Conservation (phyloP, 2,329 filamentous ascomycete genomes). For the Xylaria sp. region DNA sequence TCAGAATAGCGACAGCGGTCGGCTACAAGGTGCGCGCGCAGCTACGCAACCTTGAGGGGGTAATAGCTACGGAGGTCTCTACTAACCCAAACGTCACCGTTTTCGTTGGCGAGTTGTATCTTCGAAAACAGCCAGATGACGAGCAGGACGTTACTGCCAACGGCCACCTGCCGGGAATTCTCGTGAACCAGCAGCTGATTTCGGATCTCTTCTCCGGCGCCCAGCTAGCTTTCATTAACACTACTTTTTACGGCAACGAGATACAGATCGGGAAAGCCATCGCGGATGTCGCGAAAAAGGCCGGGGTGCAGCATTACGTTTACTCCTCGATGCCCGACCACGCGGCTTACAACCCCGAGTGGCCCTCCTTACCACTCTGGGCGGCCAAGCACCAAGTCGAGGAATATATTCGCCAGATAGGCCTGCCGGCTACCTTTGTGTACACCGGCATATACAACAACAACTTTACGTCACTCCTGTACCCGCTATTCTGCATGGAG, state of each 20-base stretch:
- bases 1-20: constrained; percentile 89
- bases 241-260: constrained; percentile 95
- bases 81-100: constrained; percentile 75
- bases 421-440: constrained; percentile 85
- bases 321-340: constrained; percentile 99
- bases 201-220: constrained; percentile 79
- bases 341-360: constrained; percentile 72
- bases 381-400: constrained; percentile 90
- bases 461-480: constrained; percentile 92
- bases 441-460: constrained; percentile 99
- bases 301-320: constrained; percentile 85
- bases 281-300: constrained; percentile 84
- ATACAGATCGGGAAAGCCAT: constrained; percentile 84
- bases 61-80: constrained; percentile 85
- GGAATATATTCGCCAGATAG: constrained; percentile 82
- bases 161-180: constrained; percentile 63
- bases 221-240: constrained; percentile 95
- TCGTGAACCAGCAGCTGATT: constrained; percentile 74
- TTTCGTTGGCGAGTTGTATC: constrained; percentile 66
- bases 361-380: constrained; percentile 89
- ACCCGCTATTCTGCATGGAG: constrained; percentile 95
- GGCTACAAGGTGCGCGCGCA: constrained; percentile 94
- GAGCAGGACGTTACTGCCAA: constrained; percentile 68
- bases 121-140: constrained; percentile 53
- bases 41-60: constrained; percentile 81